These are phyloP conservation scores for Xylaria venustula DNA, from an alignment of 495 filamentous ascomycete genomes.

Conservation along the genomic window DNA sequence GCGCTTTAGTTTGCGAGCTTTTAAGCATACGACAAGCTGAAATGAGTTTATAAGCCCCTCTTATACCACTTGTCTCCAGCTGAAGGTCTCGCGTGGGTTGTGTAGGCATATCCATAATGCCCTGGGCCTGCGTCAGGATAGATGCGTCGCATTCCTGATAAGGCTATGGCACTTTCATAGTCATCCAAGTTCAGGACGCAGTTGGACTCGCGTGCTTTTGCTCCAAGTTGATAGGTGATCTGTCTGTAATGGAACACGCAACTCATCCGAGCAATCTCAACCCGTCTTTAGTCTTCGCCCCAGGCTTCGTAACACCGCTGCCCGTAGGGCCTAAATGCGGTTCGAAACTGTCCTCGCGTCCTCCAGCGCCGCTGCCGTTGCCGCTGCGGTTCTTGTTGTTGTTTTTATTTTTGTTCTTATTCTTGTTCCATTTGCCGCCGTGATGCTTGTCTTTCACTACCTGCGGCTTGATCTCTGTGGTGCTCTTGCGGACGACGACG, in stretches of 20 bases:
- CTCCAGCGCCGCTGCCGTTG: slow-evolving; percentile 26
- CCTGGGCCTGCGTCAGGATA: no score
- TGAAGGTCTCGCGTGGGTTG: no score
- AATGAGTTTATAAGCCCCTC: no score
- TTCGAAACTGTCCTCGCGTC: slow-evolving; percentile 37
- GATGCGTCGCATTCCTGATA: no score
- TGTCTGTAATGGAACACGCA: background rate
- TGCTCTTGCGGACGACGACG: slow-evolving; percentile 78
- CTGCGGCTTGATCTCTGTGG: slow-evolving; percentile 78
- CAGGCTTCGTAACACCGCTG: slow-evolving; percentile 73
- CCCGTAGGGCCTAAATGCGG: slow-evolving; percentile 48
- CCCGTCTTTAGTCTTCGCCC: slow-evolving; percentile 75
- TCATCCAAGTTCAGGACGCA: no score
- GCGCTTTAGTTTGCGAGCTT: no score
- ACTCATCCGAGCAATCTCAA: slow-evolving; percentile 71
- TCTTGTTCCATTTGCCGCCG: slow-evolving; percentile 32
- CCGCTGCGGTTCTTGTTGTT: slow-evolving; percentile 31
- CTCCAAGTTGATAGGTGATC: background rate
- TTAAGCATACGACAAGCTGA: no score
- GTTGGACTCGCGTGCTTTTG: no score
- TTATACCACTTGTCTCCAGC: no score
- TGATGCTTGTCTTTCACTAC: slow-evolving; percentile 31
- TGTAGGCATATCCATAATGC: no score
- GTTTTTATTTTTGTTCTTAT: slow-evolving; percentile 27
- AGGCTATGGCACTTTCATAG: no score